Conservation (phyloP, 371 early-diverging fungal genomes). For the Mortierella sp. region DNA sequence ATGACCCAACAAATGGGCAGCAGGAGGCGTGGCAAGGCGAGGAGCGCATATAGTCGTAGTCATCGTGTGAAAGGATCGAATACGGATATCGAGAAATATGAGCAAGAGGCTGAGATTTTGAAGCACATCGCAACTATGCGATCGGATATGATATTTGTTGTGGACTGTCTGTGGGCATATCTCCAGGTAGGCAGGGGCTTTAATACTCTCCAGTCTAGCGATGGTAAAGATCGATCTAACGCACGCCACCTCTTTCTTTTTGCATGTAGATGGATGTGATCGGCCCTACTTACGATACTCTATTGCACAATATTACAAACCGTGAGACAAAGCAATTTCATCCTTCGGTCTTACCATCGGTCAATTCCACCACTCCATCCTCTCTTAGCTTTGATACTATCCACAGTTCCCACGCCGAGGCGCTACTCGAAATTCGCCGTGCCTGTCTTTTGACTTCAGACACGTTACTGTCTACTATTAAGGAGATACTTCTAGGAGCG, state of each 20-base stretch:
- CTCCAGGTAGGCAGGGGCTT: slow-evolving; percentile 68
- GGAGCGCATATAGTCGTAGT: slow-evolving; percentile 13
- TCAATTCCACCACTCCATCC: neutral
- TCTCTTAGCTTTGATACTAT: slow-evolving; percentile 41
- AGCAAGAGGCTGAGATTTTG: slow-evolving; percentile 53
- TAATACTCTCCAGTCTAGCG: neutral
- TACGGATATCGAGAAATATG: slow-evolving; percentile 9
- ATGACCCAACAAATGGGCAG: slow-evolving; percentile 51
- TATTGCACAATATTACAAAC: slow-evolving; percentile 43
- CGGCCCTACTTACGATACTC: slow-evolving; percentile 58
- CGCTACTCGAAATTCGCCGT: slow-evolving; percentile 37
- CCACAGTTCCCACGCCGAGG: slow-evolving; percentile 36
- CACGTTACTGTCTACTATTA: slow-evolving; percentile 13
- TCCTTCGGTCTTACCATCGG: neutral
- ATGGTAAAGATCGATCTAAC: neutral
- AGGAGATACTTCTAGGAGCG: slow-evolving; percentile 22
- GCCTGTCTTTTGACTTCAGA: slow-evolving; percentile 43
- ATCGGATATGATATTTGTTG: slow-evolving; percentile 77
- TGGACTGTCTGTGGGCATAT: slow-evolving; percentile 82
- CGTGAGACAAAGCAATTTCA: slow-evolving; percentile 24
- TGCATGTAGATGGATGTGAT: slow-evolving; percentile 76
- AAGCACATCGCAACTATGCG: slow-evolving; percentile 66
- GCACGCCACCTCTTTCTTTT: neutral
- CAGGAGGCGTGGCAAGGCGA: slow-evolving; percentile 16
- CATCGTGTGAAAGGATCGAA: slow-evolving; percentile 29